Base-by-base conservation (phyloP, 345 rosid species). In the Kernera saxatilis region DNA sequence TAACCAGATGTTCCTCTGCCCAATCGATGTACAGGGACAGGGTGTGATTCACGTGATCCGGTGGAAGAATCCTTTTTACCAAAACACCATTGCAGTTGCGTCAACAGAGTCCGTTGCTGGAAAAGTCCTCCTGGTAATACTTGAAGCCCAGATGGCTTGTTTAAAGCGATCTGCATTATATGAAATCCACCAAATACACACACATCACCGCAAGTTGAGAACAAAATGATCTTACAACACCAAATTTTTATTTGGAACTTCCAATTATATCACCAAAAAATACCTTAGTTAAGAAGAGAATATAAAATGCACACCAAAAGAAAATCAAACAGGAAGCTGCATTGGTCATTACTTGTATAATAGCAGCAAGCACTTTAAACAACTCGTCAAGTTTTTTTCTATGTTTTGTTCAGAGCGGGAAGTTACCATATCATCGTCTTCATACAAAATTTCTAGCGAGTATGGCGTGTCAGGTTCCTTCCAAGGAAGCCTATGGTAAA, bases 1-100 rank as follows among this genome's bases (percentile, higher is more conserved):
- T 66, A 52, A 90, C 93, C 98, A 70, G 98, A 90, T 30, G 97
- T 93, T 71, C 97, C 97, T 83, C 98, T 83, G 54, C 98, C 98
- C 6, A 93, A 82, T 30, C 93, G 87, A 80, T 93, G 98, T 43
- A 88, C 96, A 53, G 96, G 98, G 73, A 81, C 90, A 69, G 93
- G 84, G 70, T 88, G 89, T 15, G 83, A 49, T 70, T 70, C 86
- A 58, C 19, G 80, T 58, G 49, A 29, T 68, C 53, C 46, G 4
- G 62, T 21, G 18, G 82, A 71, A 81, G 77, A 44, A 19, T 49
- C 64, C 15, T 78, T 77, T 58, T 74, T 58, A 66, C 82, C 72
- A 43, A 64, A 76, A 69, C 76, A 70, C 98, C 98, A 87, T 11
- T 82, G 86, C 49, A 93, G 89, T 58, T 88, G 97, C 36, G 84